Evolutionary conservation across 768 basidiomycete genomes (phyloP).

Genomic region (Hydnum rufescens): DNA sequence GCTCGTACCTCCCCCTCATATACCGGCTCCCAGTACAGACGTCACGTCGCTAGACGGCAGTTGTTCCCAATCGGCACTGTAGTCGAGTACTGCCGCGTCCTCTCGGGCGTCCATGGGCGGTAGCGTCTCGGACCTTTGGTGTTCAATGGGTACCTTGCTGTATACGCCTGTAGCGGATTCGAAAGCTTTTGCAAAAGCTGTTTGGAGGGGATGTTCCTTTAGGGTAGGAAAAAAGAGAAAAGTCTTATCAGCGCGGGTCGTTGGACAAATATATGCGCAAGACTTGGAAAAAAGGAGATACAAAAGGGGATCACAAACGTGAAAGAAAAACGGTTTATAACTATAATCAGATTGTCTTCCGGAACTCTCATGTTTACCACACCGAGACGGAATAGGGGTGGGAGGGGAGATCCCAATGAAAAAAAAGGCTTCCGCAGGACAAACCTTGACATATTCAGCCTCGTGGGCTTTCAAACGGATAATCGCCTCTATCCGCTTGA

Average conservation of each 20-base stretch:
- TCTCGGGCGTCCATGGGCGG: conserved; percentile 16
- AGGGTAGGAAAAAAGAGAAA: conserved; percentile 19
- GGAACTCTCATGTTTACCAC: conserved; percentile 23
- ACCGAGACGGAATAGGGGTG: conserved; percentile 12
- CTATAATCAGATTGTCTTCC: too few species aligned
- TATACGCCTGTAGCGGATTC: conserved; percentile 52
- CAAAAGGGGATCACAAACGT: too few species aligned
- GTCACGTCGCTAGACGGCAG: not conserved
- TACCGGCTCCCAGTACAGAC: conserved; percentile 54
- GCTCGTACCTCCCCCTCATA: conserved; percentile 48
- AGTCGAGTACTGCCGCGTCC: conserved; percentile 41
- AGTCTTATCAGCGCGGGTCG: conserved; percentile 62
- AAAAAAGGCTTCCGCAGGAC: not conserved
- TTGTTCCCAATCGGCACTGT: conserved; percentile 21
- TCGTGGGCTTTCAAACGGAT: conserved; percentile 67
- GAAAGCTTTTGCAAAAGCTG: conserved; percentile 65
- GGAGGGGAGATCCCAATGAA: conserved; percentile 2
- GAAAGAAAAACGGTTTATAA: too few species aligned
- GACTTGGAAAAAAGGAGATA: too few species aligned
- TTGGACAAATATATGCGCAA: conserved; percentile 86
- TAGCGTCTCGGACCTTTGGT: not conserved
- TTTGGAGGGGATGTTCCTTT: conserved; percentile 40
- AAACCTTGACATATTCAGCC: conserved; percentile 10
- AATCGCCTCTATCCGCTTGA: conserved; percentile 70
- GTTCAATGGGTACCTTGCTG: not conserved